Evolutionary conservation across 345 rosid species (phyloP).

Genomic region (Syzygium aromaticum): DNA sequence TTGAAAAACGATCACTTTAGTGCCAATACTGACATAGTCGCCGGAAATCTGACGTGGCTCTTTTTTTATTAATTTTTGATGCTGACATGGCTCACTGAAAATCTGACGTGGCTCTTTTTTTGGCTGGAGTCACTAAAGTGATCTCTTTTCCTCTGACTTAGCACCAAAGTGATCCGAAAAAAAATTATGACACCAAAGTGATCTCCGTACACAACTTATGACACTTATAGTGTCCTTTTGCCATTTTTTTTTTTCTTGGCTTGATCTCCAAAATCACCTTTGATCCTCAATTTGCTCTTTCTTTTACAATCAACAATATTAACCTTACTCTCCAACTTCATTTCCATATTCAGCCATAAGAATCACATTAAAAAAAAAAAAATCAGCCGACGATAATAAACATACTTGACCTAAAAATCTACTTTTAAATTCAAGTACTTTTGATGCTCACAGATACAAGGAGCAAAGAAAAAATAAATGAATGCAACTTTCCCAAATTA

Average conservation of each 20-base stretch:
- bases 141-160: too few species aligned
- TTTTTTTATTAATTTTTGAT: too few species aligned
- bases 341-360: neutral
- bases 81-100: too few species aligned
- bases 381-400: neutral
- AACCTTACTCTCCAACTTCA: neutral
- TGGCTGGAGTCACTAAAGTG: too few species aligned
- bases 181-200: too few species aligned
- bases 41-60: too few species aligned
- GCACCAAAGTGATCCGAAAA: too few species aligned
- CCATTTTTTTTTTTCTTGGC: neutral
- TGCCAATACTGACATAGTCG: too few species aligned
- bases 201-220: too few species aligned
- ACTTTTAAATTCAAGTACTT: neutral
- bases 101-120: too few species aligned
- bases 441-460: neutral
- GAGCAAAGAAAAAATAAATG: neutral
- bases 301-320: neutral
- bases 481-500: neutral
- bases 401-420: neutral
- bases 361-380: neutral
- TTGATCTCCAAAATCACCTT: neutral
- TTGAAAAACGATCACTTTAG: too few species aligned
- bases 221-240: too few species aligned
- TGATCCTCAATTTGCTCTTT: neutral